Evolutionary conservation across 208 protist genomes (phyloP), one percentile per base, ranked within the genome.

Genomic region (Trypanosoma lewisi): DNA sequence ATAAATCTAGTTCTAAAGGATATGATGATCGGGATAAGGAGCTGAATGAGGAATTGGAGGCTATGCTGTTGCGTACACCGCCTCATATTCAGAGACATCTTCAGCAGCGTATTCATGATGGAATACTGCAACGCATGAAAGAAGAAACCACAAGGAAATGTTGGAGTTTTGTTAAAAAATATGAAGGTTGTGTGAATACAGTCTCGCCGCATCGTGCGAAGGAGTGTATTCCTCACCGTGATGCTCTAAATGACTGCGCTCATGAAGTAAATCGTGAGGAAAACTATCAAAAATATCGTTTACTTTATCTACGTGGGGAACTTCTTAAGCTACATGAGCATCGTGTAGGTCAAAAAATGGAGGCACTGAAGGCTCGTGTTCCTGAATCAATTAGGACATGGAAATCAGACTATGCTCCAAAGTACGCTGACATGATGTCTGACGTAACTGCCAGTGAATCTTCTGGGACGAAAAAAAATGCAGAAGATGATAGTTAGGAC

Each of bases 51-150:
- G 85, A 91, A 56, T 75, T 92, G 25, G 83, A 88, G 63, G 71
- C 80, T 2, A 88, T 94, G 80, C 71, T 90, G 33, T 71, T 74
- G 16, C 76, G 75, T 33, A 91, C 80, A 2, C 85, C 83, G 33
- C 82, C 73, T 49, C 63, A 93, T 34, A 71, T 90, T 28, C 69
- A 82, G 47, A 75, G 80, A 6, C 69, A 87, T 61, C 42, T 95
- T 52, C 80, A 91, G 59, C 89, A 95, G 41, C 85, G 89, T 42
- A 70, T 95, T 36, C 89, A 95, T 70, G 89, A 95, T 57, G 89
- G 76, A 27, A 93, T 95, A 62, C 58, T 95, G 28, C 75, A 82
- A n/a, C 80, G 85, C 16, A 85, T 95, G 83, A 95, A 95, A 58
- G 89, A 91, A 57, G 85, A 95, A 36, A 85, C 77, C 11, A 90